These are phyloP conservation scores for Pleurotus platypus DNA, from an alignment of 768 basidiomycete genomes.

Conservation along the genomic window DNA sequence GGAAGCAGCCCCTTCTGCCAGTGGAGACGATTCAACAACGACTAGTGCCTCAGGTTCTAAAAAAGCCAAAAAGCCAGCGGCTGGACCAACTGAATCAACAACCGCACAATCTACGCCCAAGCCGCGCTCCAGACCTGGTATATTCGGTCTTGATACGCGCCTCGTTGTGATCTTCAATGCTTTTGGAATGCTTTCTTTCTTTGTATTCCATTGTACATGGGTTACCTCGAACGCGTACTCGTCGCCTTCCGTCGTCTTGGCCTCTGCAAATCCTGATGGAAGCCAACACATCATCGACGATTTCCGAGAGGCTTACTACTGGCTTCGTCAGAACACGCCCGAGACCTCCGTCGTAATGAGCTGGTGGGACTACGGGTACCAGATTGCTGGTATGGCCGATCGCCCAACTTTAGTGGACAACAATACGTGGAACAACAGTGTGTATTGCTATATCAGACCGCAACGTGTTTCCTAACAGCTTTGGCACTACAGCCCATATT, in stretches of 20 bases:
- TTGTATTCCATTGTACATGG: conserved; percentile 96
- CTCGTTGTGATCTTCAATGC: conserved; percentile 71
- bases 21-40: conserved; percentile 23
- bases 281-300: conserved; percentile 95
- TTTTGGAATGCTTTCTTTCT: conserved; percentile 76
- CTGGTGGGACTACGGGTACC: conserved; percentile 99
- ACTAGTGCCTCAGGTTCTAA: conserved; percentile 33
- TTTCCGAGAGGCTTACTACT: conserved; percentile 99
- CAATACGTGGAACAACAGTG: conserved; percentile 99
- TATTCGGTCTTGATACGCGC: conserved; percentile 86
- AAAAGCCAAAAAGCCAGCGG: conserved; percentile 53
- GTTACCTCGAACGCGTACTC: conserved; percentile 95
- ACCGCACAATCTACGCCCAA: conserved; percentile 18
- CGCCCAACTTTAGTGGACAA: conserved; percentile 95
- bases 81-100: conserved; percentile 30
- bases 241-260: conserved; percentile 93
- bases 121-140: conserved; percentile 46
- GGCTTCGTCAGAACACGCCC: conserved; percentile 93
- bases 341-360: conserved; percentile 94
- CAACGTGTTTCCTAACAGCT: background rate
- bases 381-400: conserved; percentile 99
- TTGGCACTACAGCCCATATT: conserved; percentile 68
- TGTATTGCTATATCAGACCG: conserved; percentile 25
- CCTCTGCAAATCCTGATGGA: conserved; percentile 77
- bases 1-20: conserved; percentile 21